Conservation (phyloP, 805 yeast species). For the Scheffersomyces lignosus region DNA sequence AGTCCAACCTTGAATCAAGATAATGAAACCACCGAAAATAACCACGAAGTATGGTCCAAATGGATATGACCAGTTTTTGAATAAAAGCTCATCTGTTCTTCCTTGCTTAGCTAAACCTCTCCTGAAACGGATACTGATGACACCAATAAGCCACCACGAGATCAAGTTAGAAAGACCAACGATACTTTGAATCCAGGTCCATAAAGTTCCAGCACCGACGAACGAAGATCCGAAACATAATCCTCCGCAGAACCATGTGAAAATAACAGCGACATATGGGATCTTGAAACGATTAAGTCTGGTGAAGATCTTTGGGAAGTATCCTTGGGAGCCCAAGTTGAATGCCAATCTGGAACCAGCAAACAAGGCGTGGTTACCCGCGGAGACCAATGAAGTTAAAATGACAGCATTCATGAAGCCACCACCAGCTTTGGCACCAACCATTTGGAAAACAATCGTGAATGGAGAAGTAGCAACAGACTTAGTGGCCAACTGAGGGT, state of each 20-base stretch:
- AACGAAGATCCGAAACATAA: conserved; percentile 61
- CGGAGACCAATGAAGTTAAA: conserved; percentile 53
- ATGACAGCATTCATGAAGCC: conserved; percentile 55
- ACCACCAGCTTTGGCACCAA: conserved; percentile 42
- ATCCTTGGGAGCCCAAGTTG: conserved; percentile 52
- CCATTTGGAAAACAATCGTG: conserved; percentile 43
- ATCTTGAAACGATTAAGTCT: conserved; percentile 42
- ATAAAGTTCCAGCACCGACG: conserved; percentile 52
- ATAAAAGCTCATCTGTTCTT: conserved; percentile 40
- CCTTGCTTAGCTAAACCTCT: conserved; percentile 46
- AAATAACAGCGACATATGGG: conserved; percentile 49
- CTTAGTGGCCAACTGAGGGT: conserved; percentile 30
- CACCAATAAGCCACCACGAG: conserved; percentile 50
- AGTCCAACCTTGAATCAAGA: conserved; percentile 56
- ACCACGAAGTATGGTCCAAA: conserved; percentile 50
- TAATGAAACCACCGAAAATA: conserved; percentile 41
- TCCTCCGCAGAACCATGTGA: conserved; percentile 57
- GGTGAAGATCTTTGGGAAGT: conserved; percentile 44
- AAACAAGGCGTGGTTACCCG: conserved; percentile 54
- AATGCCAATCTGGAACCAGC: conserved; percentile 52
- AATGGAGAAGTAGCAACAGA: conserved; percentile 38
- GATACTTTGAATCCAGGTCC: conserved; percentile 53
- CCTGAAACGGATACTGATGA: conserved; percentile 51
- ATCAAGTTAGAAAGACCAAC: conserved; percentile 55
- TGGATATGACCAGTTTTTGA: conserved; percentile 53